Base-by-base conservation (phyloP, 331 rosid species). In the Prunus yedoensis region DNA sequence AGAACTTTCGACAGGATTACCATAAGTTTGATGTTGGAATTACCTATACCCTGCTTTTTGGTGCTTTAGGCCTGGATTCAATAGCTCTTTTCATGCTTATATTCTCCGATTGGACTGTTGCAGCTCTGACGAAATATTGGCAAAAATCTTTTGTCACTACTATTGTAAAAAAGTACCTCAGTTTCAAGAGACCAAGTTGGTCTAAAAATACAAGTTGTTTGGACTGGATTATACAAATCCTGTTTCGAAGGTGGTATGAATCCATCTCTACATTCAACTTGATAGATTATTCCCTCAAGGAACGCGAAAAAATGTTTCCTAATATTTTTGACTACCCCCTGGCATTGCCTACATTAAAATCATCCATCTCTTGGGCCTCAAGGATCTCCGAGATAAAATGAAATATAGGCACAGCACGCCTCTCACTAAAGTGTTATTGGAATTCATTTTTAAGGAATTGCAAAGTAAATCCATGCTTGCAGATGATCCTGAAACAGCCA, bases 31-130 rank as follows among this genome's bases (percentile, higher is more conserved):
- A 85, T 45, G 75, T 75, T 17, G 28, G 57, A 20, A 73, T 85
- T 27, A 85, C 86, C 9, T 85, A 80, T 59, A 38, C 69, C n/a
- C 68, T 86, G 83, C 56, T 86, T 4, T 74, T 1, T 57, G 89
- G 87, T 10, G 89, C 87, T 15, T 0, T 85, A 10, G 52, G 45
- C 53, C 51, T 74, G 57, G 82, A 83, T 35, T 2, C 38, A 1
- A n/a, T 83, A 23, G 77, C 77, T 64, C 8, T 77, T 25, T 15
- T 62, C 27, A 62, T 45, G 74, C 60, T 54, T 11, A 0, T 73
- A 11, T 77, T 73, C 45, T 76, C 84, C 18, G 80, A 83, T 50
- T 21, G 78, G 66, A 73, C 82, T 21, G 66, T 62, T 10, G 74
- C 68, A 2, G 32, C 30, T 46, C 10, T 60, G 10, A 16, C 0